phyloP scores from a whole-genome alignment of 495 filamentous ascomycete genomes.

The Platismatia glauca region DNA sequence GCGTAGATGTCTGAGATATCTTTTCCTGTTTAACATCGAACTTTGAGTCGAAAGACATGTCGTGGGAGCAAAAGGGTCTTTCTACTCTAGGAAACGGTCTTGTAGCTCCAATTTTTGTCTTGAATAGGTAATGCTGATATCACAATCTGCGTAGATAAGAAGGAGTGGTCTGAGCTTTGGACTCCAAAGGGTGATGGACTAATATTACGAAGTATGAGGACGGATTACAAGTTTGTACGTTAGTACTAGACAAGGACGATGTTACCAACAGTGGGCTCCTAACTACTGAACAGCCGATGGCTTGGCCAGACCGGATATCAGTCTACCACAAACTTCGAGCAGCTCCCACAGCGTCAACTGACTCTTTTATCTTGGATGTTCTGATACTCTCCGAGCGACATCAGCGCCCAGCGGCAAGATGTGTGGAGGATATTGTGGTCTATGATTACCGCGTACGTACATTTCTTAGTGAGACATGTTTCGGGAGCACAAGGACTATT shows the following conservation, averaged over 20 bases:
- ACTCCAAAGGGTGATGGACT: slow-evolving; percentile 58
- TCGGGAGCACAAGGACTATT: too few species aligned
- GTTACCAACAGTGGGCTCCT: neutral
- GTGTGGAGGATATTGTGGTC: slow-evolving; percentile 72
- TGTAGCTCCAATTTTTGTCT: too few species aligned
- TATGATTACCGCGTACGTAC: slow-evolving; percentile 78
- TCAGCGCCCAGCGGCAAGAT: slow-evolving; percentile 66
- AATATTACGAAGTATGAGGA: slow-evolving; percentile 71
- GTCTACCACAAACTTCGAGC: slow-evolving; percentile 74
- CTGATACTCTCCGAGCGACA: slow-evolving; percentile 72
- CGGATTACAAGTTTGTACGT: slow-evolving; percentile 87
- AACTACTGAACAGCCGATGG: slow-evolving; percentile 59
- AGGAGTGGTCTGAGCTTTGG: slow-evolving; percentile 64
- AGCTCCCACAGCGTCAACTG: slow-evolving; percentile 38
- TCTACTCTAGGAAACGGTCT: too few species aligned
- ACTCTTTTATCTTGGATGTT: slow-evolving; percentile 49
- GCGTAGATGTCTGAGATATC: too few species aligned
- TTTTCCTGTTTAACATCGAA: too few species aligned
- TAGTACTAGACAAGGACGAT: neutral
- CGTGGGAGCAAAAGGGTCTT: too few species aligned
- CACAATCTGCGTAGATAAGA: too few species aligned
- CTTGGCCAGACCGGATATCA: slow-evolving; percentile 75
- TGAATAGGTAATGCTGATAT: too few species aligned
- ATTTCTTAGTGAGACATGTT: too few species aligned
- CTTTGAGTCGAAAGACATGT: too few species aligned